These are phyloP conservation scores for Phytophthora idaei DNA, from an alignment of 352 stramenopile species.

Conservation along the genomic window DNA sequence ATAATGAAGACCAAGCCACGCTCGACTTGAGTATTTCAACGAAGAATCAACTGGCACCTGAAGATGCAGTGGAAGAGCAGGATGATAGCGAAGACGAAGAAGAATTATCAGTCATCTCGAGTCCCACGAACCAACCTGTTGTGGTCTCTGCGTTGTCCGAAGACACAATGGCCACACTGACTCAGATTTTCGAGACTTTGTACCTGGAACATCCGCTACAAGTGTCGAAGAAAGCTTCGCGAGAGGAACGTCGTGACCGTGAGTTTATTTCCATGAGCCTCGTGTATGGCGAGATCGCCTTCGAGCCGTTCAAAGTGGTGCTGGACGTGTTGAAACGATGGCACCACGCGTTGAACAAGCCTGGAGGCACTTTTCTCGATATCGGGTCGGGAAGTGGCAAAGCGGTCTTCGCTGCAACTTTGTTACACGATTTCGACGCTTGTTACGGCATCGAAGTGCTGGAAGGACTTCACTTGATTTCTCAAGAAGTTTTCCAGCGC, in stretches of 20 bases:
- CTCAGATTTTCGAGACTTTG: conserved; percentile 51
- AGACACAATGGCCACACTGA: conserved; percentile 25
- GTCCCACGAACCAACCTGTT: conserved; percentile 14
- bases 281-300: conserved; percentile 91
- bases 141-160: conserved; percentile 39
- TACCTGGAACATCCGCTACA: conserved; percentile 51
- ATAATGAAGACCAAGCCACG: background rate
- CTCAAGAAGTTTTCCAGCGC: conserved; percentile 48
- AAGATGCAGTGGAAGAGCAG: conserved; percentile 20
- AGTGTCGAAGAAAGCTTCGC: conserved; percentile 38
- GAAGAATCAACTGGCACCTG: conserved; percentile 10
- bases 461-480: conserved; percentile 69
- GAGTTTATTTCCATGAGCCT: conserved; percentile 73
- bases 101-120: conserved; percentile 12
- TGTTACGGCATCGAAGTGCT: conserved; percentile 90
- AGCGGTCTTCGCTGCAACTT: conserved; percentile 82
- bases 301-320: conserved; percentile 75
- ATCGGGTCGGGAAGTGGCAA: conserved; percentile 90
- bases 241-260: conserved; percentile 52
- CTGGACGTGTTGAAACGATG: conserved; percentile 65
- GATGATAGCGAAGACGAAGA: conserved; percentile 24
- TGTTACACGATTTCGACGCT: conserved; percentile 88
- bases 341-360: conserved; percentile 63
- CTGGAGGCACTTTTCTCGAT: conserved; percentile 85
- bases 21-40: conserved; percentile 1